These are phyloP conservation scores for Porcisia deanei DNA, from an alignment of 208 protist genomes.

Conservation along the genomic window DNA sequence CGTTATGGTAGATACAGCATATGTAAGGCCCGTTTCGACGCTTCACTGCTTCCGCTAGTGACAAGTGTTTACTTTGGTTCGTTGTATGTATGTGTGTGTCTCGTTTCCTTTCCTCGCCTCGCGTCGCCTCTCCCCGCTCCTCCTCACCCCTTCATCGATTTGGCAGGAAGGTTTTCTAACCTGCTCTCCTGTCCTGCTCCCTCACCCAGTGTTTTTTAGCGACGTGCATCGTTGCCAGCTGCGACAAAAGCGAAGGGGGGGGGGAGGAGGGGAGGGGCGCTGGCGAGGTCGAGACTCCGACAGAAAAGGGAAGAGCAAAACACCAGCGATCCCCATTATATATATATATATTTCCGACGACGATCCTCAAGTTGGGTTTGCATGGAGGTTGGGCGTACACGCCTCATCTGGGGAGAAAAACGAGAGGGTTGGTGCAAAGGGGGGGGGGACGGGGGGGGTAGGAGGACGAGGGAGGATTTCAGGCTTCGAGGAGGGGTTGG, in stretches of 20 bases:
- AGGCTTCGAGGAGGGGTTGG: not conserved
- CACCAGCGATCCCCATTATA: too few species aligned
- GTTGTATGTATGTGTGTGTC: not conserved
- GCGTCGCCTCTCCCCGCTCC: not conserved
- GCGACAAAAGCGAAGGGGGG: not conserved
- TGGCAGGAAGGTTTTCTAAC: not conserved
- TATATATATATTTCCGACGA: not conserved
- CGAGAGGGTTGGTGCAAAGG: not conserved
- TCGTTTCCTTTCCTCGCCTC: not conserved
- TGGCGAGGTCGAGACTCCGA: not conserved
- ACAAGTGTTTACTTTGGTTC: too few species aligned
- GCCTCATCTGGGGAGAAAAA: not conserved
- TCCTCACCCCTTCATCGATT: not conserved
- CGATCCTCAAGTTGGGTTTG: not conserved
- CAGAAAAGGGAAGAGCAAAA: not conserved
- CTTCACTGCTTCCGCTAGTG: not conserved
- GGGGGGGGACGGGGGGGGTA: not conserved
- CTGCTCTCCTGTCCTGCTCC: not conserved
- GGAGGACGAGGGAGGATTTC: not conserved
- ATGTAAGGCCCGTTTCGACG: not conserved
- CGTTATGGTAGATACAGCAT: conserved; percentile 28
- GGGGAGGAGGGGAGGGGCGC: not conserved
- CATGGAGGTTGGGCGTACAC: not conserved
- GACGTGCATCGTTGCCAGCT: not conserved
- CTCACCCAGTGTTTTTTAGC: not conserved